Conservation (phyloP, 2,329 filamentous ascomycete species). For the Fusarium albosuccineum region DNA sequence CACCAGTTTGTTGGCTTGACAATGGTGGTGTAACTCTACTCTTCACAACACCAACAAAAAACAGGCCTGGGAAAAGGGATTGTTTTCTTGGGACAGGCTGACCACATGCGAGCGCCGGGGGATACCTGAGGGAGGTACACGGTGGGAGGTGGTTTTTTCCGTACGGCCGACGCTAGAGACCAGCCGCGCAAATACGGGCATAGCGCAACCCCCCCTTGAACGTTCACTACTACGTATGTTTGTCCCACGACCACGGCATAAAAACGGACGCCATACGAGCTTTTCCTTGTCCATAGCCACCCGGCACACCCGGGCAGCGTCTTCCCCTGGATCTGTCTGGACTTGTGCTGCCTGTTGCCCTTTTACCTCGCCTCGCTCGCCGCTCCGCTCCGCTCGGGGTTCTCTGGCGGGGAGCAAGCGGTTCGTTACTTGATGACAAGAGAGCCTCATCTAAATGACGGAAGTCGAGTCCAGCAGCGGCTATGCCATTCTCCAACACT, state of each 20-base stretch:
- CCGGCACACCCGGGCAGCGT: slow-evolving; percentile 36
- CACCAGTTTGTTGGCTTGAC: slow-evolving; percentile 38
- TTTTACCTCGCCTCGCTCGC: slow-evolving; percentile 19
- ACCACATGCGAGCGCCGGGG: neutral
- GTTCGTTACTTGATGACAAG: neutral
- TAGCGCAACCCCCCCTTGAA: slow-evolving; percentile 30
- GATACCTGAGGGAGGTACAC: neutral
- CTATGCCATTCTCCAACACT: neutral
- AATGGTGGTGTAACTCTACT: slow-evolving; percentile 38
- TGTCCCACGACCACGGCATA: slow-evolving; percentile 43
- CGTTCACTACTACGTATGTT: slow-evolving; percentile 46
- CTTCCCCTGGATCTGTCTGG: slow-evolving; percentile 24
- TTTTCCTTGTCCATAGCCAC: slow-evolving; percentile 45
- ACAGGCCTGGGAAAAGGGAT: slow-evolving; percentile 47
- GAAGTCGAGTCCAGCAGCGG: slow-evolving; percentile 15
- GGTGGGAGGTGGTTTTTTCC: slow-evolving; percentile 25
- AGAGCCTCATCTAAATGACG: slow-evolving; percentile 5
- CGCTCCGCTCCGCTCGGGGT: neutral
- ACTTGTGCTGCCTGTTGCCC: neutral
- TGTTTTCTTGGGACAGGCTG: slow-evolving; percentile 45
- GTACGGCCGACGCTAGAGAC: slow-evolving; percentile 26
- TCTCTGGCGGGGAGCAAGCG: neutral
- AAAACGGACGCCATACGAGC: slow-evolving; percentile 42
- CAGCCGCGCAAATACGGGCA: slow-evolving; percentile 28
- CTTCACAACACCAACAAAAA: slow-evolving; percentile 39